Base-by-base conservation (phyloP, 208 protist species). In the Acanthamoeba polyphaga region DNA sequence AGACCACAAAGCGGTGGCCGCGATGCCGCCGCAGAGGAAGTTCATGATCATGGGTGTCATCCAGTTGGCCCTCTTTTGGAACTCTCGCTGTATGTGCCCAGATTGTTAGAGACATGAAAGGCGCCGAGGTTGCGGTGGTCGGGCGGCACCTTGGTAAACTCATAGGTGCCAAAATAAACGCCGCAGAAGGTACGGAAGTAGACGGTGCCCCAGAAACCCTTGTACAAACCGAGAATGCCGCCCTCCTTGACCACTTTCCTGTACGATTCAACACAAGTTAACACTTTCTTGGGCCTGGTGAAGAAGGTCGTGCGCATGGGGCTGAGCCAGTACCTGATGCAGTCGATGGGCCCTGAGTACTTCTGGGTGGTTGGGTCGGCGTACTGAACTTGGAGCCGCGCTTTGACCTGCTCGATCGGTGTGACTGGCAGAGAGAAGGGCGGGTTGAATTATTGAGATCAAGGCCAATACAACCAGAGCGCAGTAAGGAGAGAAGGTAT, bases 121-220 rank as follows among this genome's bases (percentile, higher is more conserved):
- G 8, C 66, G 29, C 66, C 8, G 66, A 15, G 10, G n/a, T 27
- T 38, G 66, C 27, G 43, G 19, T 51, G 49, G 49, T 51, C 10
- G 32, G 27, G 24, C 9, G 12, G 17, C 24, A 80, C 62, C 89
- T 93, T 93, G 49, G 66, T 27, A 8, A 27, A 80, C 43, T 93
- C 89, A 38, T 93, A 93, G 38, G 89, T 46, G 43, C 49, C 58
- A 24, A 93, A 93, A 34, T 93, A 93, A 55, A 93, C 89, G 32
- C 89, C 64, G 43, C 89, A 93, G 70, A 93, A 93, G 46, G 89
- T 80, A 32, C 89, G 89, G 38, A 93, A 93, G 49, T 82, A 82
- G 70, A 93, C 58, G 43, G 89, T 93, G 66, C 89, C 89, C 89
- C 89, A 93, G 46, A 93, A 93, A 9, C 89, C 89, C 70, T 80